Evolutionary conservation across 179 eudicot species (phyloP).

Genomic region (Beta macrorhiza): DNA sequence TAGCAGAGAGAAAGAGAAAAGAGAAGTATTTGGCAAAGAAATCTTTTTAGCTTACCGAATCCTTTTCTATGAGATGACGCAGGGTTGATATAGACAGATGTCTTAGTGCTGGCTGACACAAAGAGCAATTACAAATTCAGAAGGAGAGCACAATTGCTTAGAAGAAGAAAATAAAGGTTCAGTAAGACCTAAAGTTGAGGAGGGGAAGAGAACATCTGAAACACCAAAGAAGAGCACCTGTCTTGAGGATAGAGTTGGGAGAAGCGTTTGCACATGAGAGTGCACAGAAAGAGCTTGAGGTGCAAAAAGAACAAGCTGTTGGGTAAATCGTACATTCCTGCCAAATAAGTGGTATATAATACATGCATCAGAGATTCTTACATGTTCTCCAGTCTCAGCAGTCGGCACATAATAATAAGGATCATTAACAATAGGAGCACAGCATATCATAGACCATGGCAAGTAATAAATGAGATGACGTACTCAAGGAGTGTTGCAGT

Average conservation of each 20-base stretch:
- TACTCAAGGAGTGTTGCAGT: constrained; percentile 92
- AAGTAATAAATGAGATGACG: constrained; percentile 32
- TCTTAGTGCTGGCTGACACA: constrained; percentile 84
- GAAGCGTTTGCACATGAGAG: constrained; percentile 86
- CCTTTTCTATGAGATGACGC: constrained; percentile 97
- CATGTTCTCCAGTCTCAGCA: not conserved
- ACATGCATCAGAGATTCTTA: constrained; percentile 14
- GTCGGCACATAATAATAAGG: constrained; percentile 1
- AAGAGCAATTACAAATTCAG: constrained; percentile 26
- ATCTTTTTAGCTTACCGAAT: constrained; percentile 63
- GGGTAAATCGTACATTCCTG: constrained; percentile 92
- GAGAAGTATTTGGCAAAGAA: not conserved
- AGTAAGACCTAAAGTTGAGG: not conserved
- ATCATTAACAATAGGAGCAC: constrained; percentile 9
- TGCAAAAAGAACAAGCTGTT: constrained; percentile 96
- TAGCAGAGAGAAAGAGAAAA: not conserved
- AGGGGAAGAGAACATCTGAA: not conserved
- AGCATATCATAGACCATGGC: constrained; percentile 21
- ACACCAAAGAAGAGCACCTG: constrained; percentile 53
- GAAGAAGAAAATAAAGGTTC: not conserved
- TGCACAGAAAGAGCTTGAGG: constrained; percentile 96
- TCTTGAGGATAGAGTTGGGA: constrained; percentile 94
- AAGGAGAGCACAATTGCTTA: constrained; percentile 13
- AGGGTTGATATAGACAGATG: constrained; percentile 92
- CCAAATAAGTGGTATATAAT: constrained; percentile 21